A percentile compares a stretch with the other conserved stretches of the same genome.
Evolutionary conservation across 106 monocot species (phyloP).

Genomic region (Ottelia alismoides): DNA sequence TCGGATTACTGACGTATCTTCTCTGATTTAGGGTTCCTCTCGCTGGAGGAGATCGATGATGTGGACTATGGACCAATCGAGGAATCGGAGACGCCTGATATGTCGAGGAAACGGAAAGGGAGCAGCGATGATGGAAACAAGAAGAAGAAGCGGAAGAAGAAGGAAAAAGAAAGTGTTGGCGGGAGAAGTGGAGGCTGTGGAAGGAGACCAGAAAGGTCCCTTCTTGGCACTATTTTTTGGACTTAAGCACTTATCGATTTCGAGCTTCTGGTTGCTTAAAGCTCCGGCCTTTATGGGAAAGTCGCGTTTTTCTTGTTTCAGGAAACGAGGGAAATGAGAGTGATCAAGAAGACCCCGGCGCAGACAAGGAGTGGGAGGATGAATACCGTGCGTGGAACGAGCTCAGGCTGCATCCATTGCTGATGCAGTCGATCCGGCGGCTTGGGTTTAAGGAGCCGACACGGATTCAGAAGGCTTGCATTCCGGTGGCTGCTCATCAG

Average conservation of each 20-base stretch:
- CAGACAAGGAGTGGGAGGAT: too few species aligned
- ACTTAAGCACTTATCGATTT: background rate
- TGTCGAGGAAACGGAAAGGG: slow-evolving; percentile 40
- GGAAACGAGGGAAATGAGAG: background rate
- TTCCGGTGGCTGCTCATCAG: slow-evolving; percentile 84
- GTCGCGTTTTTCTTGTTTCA: background rate
- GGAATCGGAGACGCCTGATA: background rate
- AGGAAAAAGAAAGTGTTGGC: slow-evolving; percentile 8
- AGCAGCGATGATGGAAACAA: slow-evolving; percentile 8
- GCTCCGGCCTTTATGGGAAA: background rate
- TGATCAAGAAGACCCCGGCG: too few species aligned
- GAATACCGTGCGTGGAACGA: slow-evolving; percentile 76
- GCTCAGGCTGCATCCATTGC: slow-evolving; percentile 78
- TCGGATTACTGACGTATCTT: background rate
- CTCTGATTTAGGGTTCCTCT: slow-evolving; percentile 56
- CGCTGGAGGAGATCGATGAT: slow-evolving; percentile 88
- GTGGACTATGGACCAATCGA: slow-evolving; percentile 42
- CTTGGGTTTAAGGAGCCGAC: slow-evolving; percentile 96
- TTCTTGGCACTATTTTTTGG: background rate
- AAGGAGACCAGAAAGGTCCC: slow-evolving; percentile 9
- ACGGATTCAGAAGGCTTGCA: slow-evolving; percentile 88
- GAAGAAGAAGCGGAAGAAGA: slow-evolving; percentile 26
- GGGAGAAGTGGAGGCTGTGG: slow-evolving; percentile 2
- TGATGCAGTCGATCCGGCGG: slow-evolving; percentile 62
- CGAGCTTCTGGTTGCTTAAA: background rate